Evolutionary conservation across 306 rosid species (phyloP), one percentile per base, ranked within the genome.

Genomic region (Cicer chorassanicum): DNA sequence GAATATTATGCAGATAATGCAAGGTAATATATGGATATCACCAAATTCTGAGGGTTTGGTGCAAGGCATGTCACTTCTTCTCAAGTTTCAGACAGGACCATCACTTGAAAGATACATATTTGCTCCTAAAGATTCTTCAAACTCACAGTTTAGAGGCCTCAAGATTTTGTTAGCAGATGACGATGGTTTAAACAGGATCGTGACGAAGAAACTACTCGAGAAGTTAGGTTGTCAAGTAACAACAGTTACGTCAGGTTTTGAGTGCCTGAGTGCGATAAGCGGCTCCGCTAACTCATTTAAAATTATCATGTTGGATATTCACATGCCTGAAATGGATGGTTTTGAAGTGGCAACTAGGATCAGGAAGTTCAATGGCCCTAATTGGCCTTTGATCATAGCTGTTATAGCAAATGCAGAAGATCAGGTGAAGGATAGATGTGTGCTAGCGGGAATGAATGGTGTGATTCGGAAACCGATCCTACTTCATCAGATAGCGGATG

Each of bases 281-380:
- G 78, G 84, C 0, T 70, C 87, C 0, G 85, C 78, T 11, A 86
- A 77, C 65, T 29, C 84, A 0, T 86, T 75, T 82, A 77, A 78
- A 45, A 72, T 92, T 2, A 78, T 90, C 70, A 76, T 92, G 62
- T 64, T 92, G 76, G 96, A 90, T 77, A 89, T 90, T 72, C 92
- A 92, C 72, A 90, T 92, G 94, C 96, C 89, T n/a, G 91, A 87
- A 77, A 84, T 90, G 84, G 96, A 92, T 67, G 96, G 98, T 10
- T 92, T 85, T 12, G 93, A 92, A 67, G 91, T 88, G 45, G 89
- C 92, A 1, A 63, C 56, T 68, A 84, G 94, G 77, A 84, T 92
- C 63, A 41, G 92, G 65, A 92, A 88, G 72, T 83, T 83, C 70
- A 66, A 75, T 48, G 83, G 84, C 86, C 77, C 44, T 39, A 86